A percentile compares a stretch with the other conserved stretches of the same genome.
phyloP scores from a whole-genome alignment of 2,329 filamentous ascomycete genomes.

The Pseudogymnoascus sp. region DNA sequence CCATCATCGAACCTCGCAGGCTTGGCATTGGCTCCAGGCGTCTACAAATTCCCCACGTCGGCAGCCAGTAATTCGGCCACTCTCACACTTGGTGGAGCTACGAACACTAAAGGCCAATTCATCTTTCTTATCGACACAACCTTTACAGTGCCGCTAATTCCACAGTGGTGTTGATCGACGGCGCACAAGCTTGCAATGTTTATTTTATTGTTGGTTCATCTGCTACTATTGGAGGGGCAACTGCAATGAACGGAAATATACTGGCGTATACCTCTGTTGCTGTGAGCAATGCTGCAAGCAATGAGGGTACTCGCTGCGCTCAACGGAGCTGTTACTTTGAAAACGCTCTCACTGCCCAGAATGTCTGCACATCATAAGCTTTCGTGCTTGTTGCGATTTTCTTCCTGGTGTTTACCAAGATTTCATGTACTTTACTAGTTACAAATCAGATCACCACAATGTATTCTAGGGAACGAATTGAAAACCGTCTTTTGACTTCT shows the following conservation, averaged over 20 bases:
- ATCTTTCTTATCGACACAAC: conserved; percentile 16
- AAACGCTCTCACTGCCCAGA: conserved; percentile 6
- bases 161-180: conserved; percentile 13
- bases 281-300: not conserved
- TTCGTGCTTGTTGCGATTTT: not conserved
- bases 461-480: not conserved
- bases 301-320: conserved; percentile 10
- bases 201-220: conserved; percentile 17
- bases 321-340: conserved; percentile 12
- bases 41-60: conserved; percentile 11
- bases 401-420: not conserved
- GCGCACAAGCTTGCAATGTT: conserved; percentile 18
- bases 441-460: not conserved
- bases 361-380: not conserved
- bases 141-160: conserved; percentile 11
- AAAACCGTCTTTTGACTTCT: not conserved
- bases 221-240: conserved; percentile 10
- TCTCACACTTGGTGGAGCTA: conserved; percentile 13
- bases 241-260: conserved; percentile 10
- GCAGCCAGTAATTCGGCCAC: not conserved
- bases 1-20: conserved; percentile 10
- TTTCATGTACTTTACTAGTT: not conserved
- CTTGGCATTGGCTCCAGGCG: conserved; percentile 8
- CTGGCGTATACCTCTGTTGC: conserved; percentile 11
- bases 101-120: conserved; percentile 15